Conservation (phyloP, 441 rosid genomes). For the California macrophylla region DNA sequence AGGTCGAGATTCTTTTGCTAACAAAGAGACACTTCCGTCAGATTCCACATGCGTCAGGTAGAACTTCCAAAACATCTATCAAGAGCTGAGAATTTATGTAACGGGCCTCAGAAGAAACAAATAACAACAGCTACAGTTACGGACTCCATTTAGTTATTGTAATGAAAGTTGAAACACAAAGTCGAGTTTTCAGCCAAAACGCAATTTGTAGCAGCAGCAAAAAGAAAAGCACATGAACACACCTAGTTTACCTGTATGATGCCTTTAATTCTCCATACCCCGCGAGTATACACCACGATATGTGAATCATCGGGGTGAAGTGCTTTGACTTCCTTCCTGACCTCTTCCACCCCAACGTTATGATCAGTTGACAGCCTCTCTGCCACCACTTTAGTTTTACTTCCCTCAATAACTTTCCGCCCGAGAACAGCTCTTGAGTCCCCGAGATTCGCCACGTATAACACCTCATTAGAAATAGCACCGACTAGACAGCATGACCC, state of each 20-base stretch:
- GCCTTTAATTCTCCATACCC: constrained; percentile 96
- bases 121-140: too few relatives aligned
- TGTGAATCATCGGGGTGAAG: constrained; percentile 90
- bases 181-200: too few relatives aligned
- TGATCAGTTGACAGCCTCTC: constrained; percentile 87
- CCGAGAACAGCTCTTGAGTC: constrained; percentile 92
- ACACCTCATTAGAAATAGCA: constrained; percentile 50
- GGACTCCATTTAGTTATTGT: too few relatives aligned
- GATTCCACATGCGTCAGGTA: neutral
- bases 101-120: too few relatives aligned
- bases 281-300: constrained; percentile 56
- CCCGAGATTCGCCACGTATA: constrained; percentile 82
- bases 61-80: too few relatives aligned
- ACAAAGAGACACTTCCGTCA: neutral
- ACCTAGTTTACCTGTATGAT: constrained; percentile 51
- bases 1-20: neutral
- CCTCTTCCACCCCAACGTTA: constrained; percentile 77
- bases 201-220: too few relatives aligned
- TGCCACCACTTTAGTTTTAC: constrained; percentile 38
- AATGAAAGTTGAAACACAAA: too few relatives aligned
- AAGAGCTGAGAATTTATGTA: too few relatives aligned
- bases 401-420: constrained; percentile 29
- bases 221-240: too few relatives aligned
- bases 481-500: constrained; percentile 92
- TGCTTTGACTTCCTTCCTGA: constrained; percentile 74